These are phyloP conservation scores for Leishmania lainsoni DNA, from an alignment of 208 protist genomes.

Conservation along the genomic window DNA sequence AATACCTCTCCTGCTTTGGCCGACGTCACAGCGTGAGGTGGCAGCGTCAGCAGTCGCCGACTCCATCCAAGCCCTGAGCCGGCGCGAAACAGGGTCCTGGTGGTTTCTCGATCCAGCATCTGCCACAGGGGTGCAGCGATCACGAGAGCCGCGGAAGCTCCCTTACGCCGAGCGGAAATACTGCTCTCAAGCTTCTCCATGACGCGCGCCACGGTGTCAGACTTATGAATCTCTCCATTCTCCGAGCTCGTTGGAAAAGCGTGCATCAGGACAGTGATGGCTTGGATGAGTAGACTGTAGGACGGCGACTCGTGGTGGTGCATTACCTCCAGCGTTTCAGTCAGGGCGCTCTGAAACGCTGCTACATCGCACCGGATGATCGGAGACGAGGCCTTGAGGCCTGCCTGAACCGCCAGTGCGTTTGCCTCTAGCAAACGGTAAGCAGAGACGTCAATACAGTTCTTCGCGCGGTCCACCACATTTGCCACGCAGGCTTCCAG, in stretches of 20 bases:
- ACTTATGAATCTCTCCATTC: not conserved
- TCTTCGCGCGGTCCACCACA: constrained; percentile 22
- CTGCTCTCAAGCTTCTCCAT: constrained; percentile 14
- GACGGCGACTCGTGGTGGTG: constrained; percentile 29
- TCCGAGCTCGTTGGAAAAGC: constrained; percentile 5
- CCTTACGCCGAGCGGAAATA: not conserved
- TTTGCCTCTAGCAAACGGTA: constrained; percentile 32
- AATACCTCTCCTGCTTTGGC: not conserved
- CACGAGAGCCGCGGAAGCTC: not conserved
- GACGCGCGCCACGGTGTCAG: constrained; percentile 5
- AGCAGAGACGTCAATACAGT: constrained; percentile 24
- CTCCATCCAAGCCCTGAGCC: constrained; percentile 31
- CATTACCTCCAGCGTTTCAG: constrained; percentile 27
- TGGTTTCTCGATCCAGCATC: constrained; percentile 10
- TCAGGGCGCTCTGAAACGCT: constrained; percentile 2
- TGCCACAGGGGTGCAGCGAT: constrained; percentile 18
- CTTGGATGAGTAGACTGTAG: constrained; percentile 15
- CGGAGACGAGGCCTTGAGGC: not conserved
- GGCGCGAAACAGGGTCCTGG: constrained; percentile 5
- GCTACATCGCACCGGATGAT: not conserved
- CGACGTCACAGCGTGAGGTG: not conserved
- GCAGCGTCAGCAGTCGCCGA: constrained; percentile 4
- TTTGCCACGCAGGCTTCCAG: constrained; percentile 1
- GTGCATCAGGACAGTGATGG: constrained; percentile 20
- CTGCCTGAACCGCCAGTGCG: constrained; percentile 17